Evolutionary conservation across 2,329 filamentous ascomycete genomes (phyloP), one percentile per base, ranked within the genome.

Genomic region (Penicillium sp.): DNA sequence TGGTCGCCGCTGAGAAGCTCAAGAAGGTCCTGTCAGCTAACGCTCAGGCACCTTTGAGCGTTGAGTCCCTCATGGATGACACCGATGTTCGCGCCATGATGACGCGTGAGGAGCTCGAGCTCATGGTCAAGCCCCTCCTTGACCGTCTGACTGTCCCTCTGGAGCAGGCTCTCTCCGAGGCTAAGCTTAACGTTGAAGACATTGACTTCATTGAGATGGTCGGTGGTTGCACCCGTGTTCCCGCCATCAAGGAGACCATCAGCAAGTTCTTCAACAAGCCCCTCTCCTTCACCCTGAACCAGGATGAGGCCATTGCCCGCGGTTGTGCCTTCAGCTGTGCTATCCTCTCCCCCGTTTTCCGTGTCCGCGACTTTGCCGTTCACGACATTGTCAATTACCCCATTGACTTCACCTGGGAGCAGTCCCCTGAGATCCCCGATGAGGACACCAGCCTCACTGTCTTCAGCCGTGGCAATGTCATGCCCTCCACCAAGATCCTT

Each of bases 11-110:
- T 51, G 94, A 99, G 83, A 97, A 96, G 84, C 80, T 96, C 72
- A 99, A 99, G 87, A 97, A 97, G 86, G 87, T 97, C 52, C 81
- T 99, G 53, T 97, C 93, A 34, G 94, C 94, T 72, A 97, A 97
- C 79, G 89, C 92, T 65, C 84, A 89, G 70, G 91, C 93, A 16
- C 91, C 93, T 46, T 78, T 99, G 75, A 97, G 92, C 82, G 95
- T 99, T 69, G 94, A 99, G 81, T 97, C 92, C 34, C 81, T 99
- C 65, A 97, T 99, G 92, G 95, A 97, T 76, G 94, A 99, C 73
- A 81, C 96, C 58, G 94, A 99, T 73, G 94, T 96, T 35, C 85
- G 84, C 50, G 81, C 88, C 57, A 88, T 96, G 83, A 83, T 99
- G 70, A 97, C 93, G 74, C 89, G 94, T 61, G 90, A 96, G 70